A percentile compares a stretch with the other conserved stretches of the same genome.
Conservation (phyloP, 805 yeast genomes). For the Pichia manshurica region DNA sequence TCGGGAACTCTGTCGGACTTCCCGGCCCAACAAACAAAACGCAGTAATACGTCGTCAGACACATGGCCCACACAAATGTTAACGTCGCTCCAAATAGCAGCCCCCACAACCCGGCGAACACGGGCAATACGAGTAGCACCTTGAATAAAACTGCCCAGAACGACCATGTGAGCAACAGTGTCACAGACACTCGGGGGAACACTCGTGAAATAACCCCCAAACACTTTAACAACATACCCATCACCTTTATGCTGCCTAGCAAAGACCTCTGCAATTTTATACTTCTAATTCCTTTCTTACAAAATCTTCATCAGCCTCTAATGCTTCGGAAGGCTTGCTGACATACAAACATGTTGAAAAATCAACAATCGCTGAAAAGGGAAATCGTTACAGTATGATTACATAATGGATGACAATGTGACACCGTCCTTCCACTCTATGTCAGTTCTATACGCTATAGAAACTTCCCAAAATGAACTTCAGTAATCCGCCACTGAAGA, state of each 20-base stretch:
- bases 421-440: background rate
- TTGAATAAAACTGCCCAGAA: slow-evolving; percentile 34
- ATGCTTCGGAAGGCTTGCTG: too few species aligned
- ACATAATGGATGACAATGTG: background rate
- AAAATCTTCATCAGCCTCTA: too few species aligned
- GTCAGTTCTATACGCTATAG: background rate
- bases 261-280: too few species aligned
- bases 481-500: slow-evolving; percentile 8
- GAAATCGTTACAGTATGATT: too few species aligned
- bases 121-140: slow-evolving; percentile 20
- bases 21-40: slow-evolving; percentile 58
- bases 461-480: background rate
- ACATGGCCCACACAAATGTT: slow-evolving; percentile 18
- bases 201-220: slow-evolving; percentile 24
- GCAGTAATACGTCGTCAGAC: slow-evolving; percentile 46
- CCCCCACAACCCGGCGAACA: slow-evolving; percentile 17
- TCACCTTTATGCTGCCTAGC: too few species aligned
- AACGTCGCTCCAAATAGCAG: slow-evolving; percentile 13
- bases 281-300: too few species aligned
- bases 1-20: slow-evolving; percentile 53
- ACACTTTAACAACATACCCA: too few species aligned
- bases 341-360: background rate
- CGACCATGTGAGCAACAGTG: slow-evolving; percentile 43
- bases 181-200: slow-evolving; percentile 47
- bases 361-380: too few species aligned